Base-by-base conservation (phyloP, 148 eudicot genomes). In the Camellia japonica region DNA sequence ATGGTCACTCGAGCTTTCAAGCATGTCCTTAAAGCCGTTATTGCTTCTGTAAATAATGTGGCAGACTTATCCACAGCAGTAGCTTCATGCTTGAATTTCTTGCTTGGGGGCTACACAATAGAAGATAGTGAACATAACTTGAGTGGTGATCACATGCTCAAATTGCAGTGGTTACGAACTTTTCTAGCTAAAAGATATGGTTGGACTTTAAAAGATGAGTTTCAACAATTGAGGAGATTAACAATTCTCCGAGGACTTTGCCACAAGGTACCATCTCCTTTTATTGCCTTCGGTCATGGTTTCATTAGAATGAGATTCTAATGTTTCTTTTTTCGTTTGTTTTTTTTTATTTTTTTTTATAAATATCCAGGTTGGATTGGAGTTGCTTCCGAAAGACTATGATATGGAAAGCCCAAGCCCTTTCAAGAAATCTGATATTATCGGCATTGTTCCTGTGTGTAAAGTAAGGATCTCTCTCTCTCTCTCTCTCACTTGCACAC, bases 1-100 rank as follows among this genome's bases (percentile, higher is more conserved):
- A 96, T 96, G 98, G 89, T 96, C 78, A 94, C 99, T 69, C 93
- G 99, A 78, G 97, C 99, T 81, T 94, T 92, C 79, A 96, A 96
- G 92, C 95, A 92, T 80, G 89, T 94, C 4, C 86, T 94, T 76
- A 90, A 86, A 85, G 98, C 99, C 78, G 92, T 94, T 51, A 84
- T 96, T 84, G 98, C 98, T 60, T 92, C 98, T 75, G 95, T 85
- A 56, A 85, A 83, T 77, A 87, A 89, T 79, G 80, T 90, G 44
- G 81, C 84, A 9, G 86, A 89, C 80, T 77, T 91, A 80, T 86
- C 99, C n/a, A 82, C 94, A 78, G 93, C 90, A 65, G 88, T 94
- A 79, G 91, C 98, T 58, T 79, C 97, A 30, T 78, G 95, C 73
- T 84, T 96, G 78, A 96, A 94, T 85, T 79, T 94, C 82, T 88